These are phyloP conservation scores for Trichoderma sp. DNA, from an alignment of 2,329 filamentous ascomycete species.

Conservation along the genomic window DNA sequence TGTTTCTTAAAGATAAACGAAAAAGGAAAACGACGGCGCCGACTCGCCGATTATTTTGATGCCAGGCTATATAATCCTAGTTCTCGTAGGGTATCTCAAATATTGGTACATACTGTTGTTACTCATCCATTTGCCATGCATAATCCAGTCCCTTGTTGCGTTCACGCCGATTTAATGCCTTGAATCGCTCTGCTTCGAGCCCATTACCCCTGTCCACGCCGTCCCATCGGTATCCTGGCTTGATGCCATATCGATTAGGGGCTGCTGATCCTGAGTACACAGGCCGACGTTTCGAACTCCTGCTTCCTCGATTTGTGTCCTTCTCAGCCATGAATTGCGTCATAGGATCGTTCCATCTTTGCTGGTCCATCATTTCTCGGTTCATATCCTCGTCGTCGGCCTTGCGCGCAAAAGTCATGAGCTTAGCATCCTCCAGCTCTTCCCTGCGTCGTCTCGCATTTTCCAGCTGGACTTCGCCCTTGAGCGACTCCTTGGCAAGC, in stretches of 20 bases:
- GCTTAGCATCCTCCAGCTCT: constrained; percentile 73
- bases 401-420: constrained; percentile 74
- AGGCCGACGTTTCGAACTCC: constrained; percentile 49
- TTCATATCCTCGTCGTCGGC: constrained; percentile 89
- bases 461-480: constrained; percentile 80
- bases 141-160: constrained; percentile 81
- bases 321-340: constrained; percentile 66
- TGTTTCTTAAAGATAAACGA: neutral
- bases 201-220: constrained; percentile 92
- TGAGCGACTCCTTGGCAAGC: constrained; percentile 66
- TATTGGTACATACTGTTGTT: constrained; percentile 27
- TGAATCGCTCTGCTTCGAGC: constrained; percentile 91
- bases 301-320: constrained; percentile 31
- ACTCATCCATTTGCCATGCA: constrained; percentile 95
- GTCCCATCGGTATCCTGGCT: constrained; percentile 92
- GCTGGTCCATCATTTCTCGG: constrained; percentile 68
- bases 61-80: neutral
- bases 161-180: constrained; percentile 73
- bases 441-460: constrained; percentile 63
- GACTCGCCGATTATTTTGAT: neutral
- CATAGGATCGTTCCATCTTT: constrained; percentile 94
- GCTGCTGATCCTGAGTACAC: constrained; percentile 75
- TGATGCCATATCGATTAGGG: constrained; percentile 91
- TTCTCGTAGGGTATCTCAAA: constrained; percentile 9
- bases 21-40: neutral